Percentiles rank a stretch among this genome's conserved stretches.
Conservation (phyloP, 306 rosid species). For the Echinosophora koreensis region DNA sequence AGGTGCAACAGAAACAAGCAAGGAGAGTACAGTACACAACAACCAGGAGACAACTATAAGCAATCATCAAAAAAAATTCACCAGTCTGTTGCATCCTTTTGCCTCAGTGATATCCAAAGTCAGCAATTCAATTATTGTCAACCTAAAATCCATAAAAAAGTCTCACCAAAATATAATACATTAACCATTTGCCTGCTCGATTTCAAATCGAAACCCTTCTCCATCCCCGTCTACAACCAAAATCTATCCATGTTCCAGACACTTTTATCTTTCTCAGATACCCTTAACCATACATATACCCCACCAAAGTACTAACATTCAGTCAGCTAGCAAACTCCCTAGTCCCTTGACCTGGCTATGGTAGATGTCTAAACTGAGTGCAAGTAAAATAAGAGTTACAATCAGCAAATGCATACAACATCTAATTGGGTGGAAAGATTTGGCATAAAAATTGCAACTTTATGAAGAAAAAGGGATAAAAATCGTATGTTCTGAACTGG, state of each 20-base stretch:
- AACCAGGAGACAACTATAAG: neutral
- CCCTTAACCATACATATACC: neutral
- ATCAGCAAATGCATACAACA: neutral
- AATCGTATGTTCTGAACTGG: neutral
- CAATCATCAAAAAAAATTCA: neutral
- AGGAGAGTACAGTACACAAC: neutral
- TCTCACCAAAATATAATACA: too few species aligned
- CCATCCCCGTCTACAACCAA: neutral
- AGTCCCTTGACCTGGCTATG: neutral
- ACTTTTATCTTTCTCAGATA: neutral
- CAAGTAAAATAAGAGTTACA: neutral
- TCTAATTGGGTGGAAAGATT: neutral
- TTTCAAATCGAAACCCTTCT: conserved; percentile 35
- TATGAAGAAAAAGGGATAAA: neutral
- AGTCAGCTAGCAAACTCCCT: neutral
- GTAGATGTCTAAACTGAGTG: neutral
- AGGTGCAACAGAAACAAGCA: neutral
- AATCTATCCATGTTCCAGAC: neutral
- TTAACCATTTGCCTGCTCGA: neutral
- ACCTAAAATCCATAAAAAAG: neutral
- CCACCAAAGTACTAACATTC: neutral
- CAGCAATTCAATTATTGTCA: neutral
- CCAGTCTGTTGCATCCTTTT: neutral
- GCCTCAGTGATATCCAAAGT: conserved; percentile 8
- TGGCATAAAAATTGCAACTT: too few species aligned